Evolutionary conservation across 179 eudicot species (phyloP), one percentile per base, ranked within the genome.

Genomic region (Carnegiea gigantea): DNA sequence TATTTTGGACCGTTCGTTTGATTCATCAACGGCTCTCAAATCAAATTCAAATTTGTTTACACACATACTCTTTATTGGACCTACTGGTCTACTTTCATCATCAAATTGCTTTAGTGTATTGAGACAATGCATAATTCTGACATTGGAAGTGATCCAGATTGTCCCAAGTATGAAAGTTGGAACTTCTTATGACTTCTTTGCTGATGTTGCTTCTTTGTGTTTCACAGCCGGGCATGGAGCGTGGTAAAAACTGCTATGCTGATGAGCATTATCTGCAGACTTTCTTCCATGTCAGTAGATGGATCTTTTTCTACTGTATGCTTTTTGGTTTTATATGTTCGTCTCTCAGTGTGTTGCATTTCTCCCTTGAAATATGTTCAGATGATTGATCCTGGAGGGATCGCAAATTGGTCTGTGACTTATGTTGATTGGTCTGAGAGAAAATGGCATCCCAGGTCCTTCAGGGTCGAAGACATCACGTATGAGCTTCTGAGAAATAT

Each of bases 361-460:
- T 46, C 49, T 18, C 62, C 62, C 62, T 77, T 75, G 10, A 21
- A 67, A 71, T 80, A 24, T 68, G 51, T 80, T 77, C 86, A 97
- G 99, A 93, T 97, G 98, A 88, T 91, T 81, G 98, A 97, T 90
- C 99, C 98, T 59, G 81, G 64, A 40, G 98, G 99, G 71, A 90
- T 97, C 82, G 89, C 98, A 24, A 93, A 97, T 83, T 93, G 98
- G 98, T 95, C 99, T 20, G 92, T 95, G 79, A 97, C 99, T 12
- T 91, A 91, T 83, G 98, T 95, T 77, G 99, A 95, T 81, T 97
- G 99, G 98, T 95, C 99, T n/a, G 99, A 97, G 86, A 92, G 94
- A 83, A 97, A 95, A 88, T 97, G 99, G 98, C 98, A 95, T 88
- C 99, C 99, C 28, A 93, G 87, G 85, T 90, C 99, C 49, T 97